Conservation (phyloP, 2,329 filamentous ascomycete species). For the Alternaria atra region DNA sequence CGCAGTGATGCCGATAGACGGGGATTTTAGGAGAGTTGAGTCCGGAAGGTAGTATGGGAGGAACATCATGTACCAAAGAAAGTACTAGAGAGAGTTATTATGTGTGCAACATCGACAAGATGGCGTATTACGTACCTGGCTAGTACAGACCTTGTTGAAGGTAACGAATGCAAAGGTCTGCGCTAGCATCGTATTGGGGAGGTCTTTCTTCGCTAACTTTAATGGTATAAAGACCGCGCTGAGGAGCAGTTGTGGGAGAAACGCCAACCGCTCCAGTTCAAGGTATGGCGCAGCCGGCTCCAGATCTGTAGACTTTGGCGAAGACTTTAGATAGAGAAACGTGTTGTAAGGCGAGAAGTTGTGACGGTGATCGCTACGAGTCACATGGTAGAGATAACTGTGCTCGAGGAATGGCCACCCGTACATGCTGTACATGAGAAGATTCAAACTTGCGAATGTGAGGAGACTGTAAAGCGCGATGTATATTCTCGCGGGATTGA, state of each 20-base stretch:
- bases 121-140: conserved; percentile 72
- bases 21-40: conserved; percentile 73
- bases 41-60: conserved; percentile 87
- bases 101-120: background rate
- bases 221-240: conserved; percentile 80
- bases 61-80: conserved; percentile 97
- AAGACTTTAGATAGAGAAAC: conserved; percentile 85
- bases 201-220: conserved; percentile 78
- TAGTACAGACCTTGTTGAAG: conserved; percentile 99
- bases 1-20: conserved; percentile 70
- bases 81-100: conserved; percentile 71
- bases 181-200: conserved; percentile 85
- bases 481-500: conserved; percentile 59
- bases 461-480: conserved; percentile 71
- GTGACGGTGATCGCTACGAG: conserved; percentile 92
- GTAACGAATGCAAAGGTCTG: conserved; percentile 98
- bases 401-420: conserved; percentile 83
- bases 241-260: conserved; percentile 85
- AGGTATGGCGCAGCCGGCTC: conserved; percentile 51
- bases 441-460: conserved; percentile 78
- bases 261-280: conserved; percentile 80
- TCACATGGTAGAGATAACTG: conserved; percentile 92
- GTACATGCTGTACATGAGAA: conserved; percentile 78
- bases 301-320: conserved; percentile 48
- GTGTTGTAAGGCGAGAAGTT: conserved; percentile 98